Percentiles rank a stretch among this genome's conserved stretches.
Conservation (phyloP, 345 rosid genomes). For the Psidium friedrichsthalianum region DNA sequence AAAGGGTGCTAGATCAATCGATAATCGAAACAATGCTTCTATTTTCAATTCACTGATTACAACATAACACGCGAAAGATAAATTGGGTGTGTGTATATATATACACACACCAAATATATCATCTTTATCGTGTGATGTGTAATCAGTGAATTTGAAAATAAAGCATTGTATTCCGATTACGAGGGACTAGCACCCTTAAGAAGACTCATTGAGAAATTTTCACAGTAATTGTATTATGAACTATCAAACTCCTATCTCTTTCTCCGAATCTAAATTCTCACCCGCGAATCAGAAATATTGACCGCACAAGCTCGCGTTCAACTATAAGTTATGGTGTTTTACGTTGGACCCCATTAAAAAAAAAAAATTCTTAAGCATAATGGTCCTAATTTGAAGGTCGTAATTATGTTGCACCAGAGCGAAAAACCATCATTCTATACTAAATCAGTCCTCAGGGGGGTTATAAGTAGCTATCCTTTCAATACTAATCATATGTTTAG, state of each 20-base stretch:
- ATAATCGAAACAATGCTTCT: not conserved
- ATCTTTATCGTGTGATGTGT: not conserved
- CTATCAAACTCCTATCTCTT: not conserved
- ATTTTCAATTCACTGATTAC: not conserved
- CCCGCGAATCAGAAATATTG: not conserved
- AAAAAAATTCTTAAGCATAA: too few relatives aligned
- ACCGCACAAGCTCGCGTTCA: not conserved
- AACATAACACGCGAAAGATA: not conserved
- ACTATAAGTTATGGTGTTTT: not conserved
- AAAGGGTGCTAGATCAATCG: not conserved
- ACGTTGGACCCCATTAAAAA: fast-evolving
- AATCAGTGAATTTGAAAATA: not conserved
- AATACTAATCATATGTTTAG: not conserved
- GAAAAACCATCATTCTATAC: too few relatives aligned
- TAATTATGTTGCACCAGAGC: not conserved
- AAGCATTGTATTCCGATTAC: not conserved
- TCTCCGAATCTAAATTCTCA: not conserved
- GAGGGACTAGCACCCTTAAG: not conserved
- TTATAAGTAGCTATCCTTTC: not conserved
- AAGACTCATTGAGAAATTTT: not conserved
- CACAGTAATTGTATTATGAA: not conserved
- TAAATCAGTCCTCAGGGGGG: not conserved
- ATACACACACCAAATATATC: too few relatives aligned
- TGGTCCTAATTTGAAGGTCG: not conserved
- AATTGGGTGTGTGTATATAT: too few relatives aligned